Evolutionary conservation across 495 filamentous ascomycete genomes (phyloP).

Genomic region (Clohesyomyces aquaticus): DNA sequence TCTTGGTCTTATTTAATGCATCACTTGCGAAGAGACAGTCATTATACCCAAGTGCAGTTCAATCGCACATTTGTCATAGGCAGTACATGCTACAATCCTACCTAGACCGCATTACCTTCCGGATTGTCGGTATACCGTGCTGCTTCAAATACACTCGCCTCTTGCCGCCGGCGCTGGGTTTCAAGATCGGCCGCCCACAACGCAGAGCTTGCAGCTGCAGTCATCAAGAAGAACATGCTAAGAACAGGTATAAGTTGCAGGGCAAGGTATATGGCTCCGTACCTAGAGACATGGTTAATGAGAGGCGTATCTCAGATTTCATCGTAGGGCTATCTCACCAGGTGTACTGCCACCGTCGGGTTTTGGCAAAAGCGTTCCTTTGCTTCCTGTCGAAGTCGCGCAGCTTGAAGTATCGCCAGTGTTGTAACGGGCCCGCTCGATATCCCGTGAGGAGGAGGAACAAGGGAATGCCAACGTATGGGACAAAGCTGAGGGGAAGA

Average conservation of each 20-base stretch:
- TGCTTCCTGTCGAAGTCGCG: slow-evolving; percentile 61
- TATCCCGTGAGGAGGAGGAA: slow-evolving; percentile 67
- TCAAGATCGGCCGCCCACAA: slow-evolving; percentile 66
- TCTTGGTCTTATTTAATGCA: too few species aligned
- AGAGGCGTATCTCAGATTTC: background rate
- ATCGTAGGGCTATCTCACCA: slow-evolving; percentile 48
- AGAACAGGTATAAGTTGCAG: slow-evolving; percentile 66
- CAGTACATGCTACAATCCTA: too few species aligned
- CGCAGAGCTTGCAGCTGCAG: slow-evolving; percentile 65
- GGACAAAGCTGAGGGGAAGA: slow-evolving; percentile 68
- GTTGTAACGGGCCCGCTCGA: slow-evolving; percentile 66
- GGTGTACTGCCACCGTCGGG: slow-evolving; percentile 63
- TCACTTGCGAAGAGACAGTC: too few species aligned
- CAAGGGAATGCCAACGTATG: slow-evolving; percentile 64
- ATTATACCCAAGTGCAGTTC: too few species aligned
- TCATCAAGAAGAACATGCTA: slow-evolving; percentile 70
- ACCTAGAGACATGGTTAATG: slow-evolving; percentile 48
- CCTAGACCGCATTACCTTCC: background rate
- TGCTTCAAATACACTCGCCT: slow-evolving; percentile 5
- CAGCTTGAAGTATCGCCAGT: slow-evolving; percentile 69
- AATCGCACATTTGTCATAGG: too few species aligned
- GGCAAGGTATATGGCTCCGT: slow-evolving; percentile 63
- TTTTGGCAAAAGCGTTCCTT: slow-evolving; percentile 57
- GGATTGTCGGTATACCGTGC: slow-evolving; percentile 13
- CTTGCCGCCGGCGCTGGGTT: slow-evolving; percentile 39